Evolutionary conservation across 2,329 filamentous ascomycete genomes (phyloP).

Genomic region (Moelleriella libera): DNA sequence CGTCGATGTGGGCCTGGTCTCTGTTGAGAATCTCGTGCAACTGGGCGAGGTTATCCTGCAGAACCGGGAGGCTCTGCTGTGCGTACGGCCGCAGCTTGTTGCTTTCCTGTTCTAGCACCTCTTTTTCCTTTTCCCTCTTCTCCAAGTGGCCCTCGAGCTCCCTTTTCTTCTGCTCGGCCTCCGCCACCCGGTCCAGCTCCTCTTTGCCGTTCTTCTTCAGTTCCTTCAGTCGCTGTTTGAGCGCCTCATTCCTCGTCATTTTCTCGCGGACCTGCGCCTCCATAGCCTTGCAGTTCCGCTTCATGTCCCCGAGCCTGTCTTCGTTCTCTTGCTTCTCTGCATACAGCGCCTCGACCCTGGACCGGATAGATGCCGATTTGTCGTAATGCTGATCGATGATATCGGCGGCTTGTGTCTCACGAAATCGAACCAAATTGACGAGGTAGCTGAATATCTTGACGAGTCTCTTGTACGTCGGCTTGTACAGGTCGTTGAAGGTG

Average conservation of each 20-base stretch:
- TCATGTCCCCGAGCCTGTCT: slow-evolving; percentile 64
- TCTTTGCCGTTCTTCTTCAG: slow-evolving; percentile 70
- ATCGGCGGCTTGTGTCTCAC: slow-evolving; percentile 70
- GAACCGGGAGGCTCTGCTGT: slow-evolving; percentile 68
- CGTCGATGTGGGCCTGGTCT: slow-evolving; percentile 77
- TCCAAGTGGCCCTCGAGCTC: slow-evolving; percentile 60
- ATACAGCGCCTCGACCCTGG: slow-evolving; percentile 75
- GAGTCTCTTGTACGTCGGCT: slow-evolving; percentile 77
- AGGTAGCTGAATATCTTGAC: slow-evolving; percentile 95
- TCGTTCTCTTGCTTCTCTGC: slow-evolving; percentile 80
- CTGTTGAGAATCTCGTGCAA: slow-evolving; percentile 62
- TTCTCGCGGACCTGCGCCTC: slow-evolving; percentile 76
- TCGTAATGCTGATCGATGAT: slow-evolving; percentile 90
- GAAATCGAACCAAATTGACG: slow-evolving; percentile 97
- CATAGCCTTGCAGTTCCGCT: slow-evolving; percentile 63
- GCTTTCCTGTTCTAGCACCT: slow-evolving; percentile 69
- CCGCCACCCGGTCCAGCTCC: slow-evolving; percentile 69
- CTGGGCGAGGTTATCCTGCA: slow-evolving; percentile 72
- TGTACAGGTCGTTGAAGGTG: slow-evolving; percentile 81
- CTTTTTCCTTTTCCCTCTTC: slow-evolving; percentile 53
- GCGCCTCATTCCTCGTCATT: slow-evolving; percentile 69
- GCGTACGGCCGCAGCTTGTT: slow-evolving; percentile 86
- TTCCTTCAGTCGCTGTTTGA: slow-evolving; percentile 71
- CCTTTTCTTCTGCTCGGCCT: slow-evolving; percentile 66
- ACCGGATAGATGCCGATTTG: slow-evolving; percentile 73